Evolutionary conservation across 192 early-diverging fungal genomes (phyloP), one percentile per base, ranked within the genome.

Genomic region (Linnemannia zychae): DNA sequence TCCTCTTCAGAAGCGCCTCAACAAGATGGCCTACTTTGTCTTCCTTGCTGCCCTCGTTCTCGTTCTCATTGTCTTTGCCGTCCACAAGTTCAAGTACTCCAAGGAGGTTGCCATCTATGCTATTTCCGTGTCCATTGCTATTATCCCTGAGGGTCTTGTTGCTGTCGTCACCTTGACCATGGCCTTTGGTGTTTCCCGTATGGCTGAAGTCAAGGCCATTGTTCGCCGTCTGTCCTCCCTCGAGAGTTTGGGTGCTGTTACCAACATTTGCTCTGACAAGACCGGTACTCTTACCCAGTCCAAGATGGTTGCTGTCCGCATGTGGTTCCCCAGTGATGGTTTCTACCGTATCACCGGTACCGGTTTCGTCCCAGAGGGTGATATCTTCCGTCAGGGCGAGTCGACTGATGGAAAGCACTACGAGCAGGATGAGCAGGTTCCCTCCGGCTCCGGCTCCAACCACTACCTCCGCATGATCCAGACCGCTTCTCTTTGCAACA

Each of bases 181-280:
- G 94, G 96, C 97, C 15, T 88, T 98, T 72, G 97, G 97, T 82
- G 98, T 99, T 33, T 87, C 88, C 34, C 77, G 94, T 18, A 95
- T 99, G 96, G 95, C 98, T 33, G 90, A 91, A 70, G 90, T 92
- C 60, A 93, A 97, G 78, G 97, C 97, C 4, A 93, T 99, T 57
- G 97, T 99, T 11, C 93, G 97, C 77, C 96, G 96, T 83, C 88
- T 98, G 31, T 94, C 94, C 11, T 95, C 95, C 12, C 91, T 99
- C 4, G 98, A 99, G 90, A 94, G 94, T 38, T 87, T 99, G 16
- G 98, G 98, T 33, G 95, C 97, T 11, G 96, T 99, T 18, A 97
- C 96, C 49, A 95, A 96, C 81, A 96, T 99, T 83, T 99, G 98
- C 87, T 98, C 98, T 3, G 98, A 99, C 84, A 99, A 99, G 91